Evolutionary conservation across 2,329 filamentous ascomycete genomes (phyloP).

Genomic region (Claviceps pazoutovae): DNA sequence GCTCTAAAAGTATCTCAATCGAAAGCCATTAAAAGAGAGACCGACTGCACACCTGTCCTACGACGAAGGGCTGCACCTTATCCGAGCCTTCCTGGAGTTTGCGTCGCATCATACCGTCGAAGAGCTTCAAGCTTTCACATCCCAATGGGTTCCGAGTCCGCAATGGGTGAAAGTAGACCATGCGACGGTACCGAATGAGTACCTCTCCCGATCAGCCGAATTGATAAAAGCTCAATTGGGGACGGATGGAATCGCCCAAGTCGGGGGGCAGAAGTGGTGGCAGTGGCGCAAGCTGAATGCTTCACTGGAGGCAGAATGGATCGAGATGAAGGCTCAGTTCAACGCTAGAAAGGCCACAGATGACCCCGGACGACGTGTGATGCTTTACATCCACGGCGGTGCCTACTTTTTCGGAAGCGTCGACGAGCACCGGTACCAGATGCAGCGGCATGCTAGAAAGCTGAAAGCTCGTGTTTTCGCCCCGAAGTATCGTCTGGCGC

Average conservation of each 20-base stretch:
- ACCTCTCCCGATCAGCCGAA: slow-evolving; percentile 51
- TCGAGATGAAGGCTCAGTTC: slow-evolving; percentile 75
- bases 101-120: slow-evolving; percentile 84
- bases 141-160: slow-evolving; percentile 81
- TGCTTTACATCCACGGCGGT: slow-evolving; percentile 89
- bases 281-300: slow-evolving; percentile 61
- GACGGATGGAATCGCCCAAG: slow-evolving; percentile 52
- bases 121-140: slow-evolving; percentile 81
- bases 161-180: slow-evolving; percentile 74
- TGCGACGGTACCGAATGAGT: slow-evolving; percentile 48
- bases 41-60: slow-evolving; percentile 88
- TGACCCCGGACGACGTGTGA: slow-evolving; percentile 56
- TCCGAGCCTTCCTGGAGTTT: slow-evolving; percentile 74
- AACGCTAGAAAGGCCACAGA: slow-evolving; percentile 50
- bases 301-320: slow-evolving; percentile 74
- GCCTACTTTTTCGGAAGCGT: slow-evolving; percentile 94
- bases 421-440: slow-evolving; percentile 94
- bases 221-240: slow-evolving; percentile 64
- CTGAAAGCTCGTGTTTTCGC: slow-evolving; percentile 82
- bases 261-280: slow-evolving; percentile 83
- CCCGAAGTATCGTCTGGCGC: slow-evolving; percentile 73
- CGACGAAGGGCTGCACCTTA: slow-evolving; percentile 77
- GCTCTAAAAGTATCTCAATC: slow-evolving; percentile 58
- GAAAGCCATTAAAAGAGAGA: slow-evolving; percentile 58
- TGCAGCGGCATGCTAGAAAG: slow-evolving; percentile 91